Conservation (phyloP, 1,139 yeast genomes). For the Meyerozyma sp. region DNA sequence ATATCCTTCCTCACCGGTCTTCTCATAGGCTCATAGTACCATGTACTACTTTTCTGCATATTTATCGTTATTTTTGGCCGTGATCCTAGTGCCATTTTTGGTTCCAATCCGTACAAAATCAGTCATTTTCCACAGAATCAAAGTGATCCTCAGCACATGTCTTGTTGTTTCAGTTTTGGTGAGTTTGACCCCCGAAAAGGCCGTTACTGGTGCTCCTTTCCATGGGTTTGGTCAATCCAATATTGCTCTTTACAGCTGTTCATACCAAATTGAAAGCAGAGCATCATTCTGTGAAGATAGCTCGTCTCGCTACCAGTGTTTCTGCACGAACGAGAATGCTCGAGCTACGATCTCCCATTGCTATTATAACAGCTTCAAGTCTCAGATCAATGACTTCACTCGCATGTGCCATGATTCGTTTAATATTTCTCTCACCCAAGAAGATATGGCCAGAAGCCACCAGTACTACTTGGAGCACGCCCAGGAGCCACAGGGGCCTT, state of each 20-base stretch:
- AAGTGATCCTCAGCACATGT: conserved; percentile 8
- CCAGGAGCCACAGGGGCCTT: conserved; percentile 19
- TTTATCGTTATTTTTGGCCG: conserved; percentile 12
- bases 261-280: conserved; percentile 17
- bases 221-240: conserved; percentile 21
- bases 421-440: conserved; percentile 23
- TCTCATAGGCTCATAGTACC: background rate
- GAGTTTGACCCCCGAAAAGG: conserved; percentile 26
- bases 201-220: conserved; percentile 33
- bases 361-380: conserved; percentile 20
- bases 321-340: conserved; percentile 28
- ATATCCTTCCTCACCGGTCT: background rate
- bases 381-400: conserved; percentile 20
- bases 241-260: conserved; percentile 30
- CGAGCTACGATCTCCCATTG: conserved; percentile 40
- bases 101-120: conserved; percentile 10
- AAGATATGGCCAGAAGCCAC: conserved; percentile 28
- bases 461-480: conserved; percentile 33
- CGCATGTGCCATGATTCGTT: conserved; percentile 20
- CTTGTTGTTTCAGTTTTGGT: conserved; percentile 18
- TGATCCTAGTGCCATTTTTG: conserved; percentile 15
- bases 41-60: conserved; percentile 18
- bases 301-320: conserved; percentile 14
- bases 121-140: background rate
- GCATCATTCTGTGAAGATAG: conserved; percentile 21